Evolutionary conservation across 2,329 filamentous ascomycete genomes (phyloP), one percentile per base, ranked within the genome.

Genomic region (Monosporascus sp.): DNA sequence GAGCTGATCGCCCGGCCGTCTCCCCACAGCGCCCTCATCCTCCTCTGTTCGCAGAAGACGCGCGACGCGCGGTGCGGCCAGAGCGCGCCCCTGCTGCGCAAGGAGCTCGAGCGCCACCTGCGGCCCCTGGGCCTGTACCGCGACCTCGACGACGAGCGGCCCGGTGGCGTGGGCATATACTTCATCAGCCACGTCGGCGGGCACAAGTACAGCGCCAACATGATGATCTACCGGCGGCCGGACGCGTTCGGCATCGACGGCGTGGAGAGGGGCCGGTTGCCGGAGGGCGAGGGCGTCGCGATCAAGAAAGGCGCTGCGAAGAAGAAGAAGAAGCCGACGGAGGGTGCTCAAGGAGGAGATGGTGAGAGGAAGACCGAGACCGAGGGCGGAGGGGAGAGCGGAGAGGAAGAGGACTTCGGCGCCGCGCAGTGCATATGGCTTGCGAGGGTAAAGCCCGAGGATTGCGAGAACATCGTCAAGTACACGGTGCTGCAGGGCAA

Each of bases 101-200:
- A 86, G 64, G 94, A 97, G 72, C 83, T 99, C 51, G 90, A 96
- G 75, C 82, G 93, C 1, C 90, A 97, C 68, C 79, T 97, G 37
- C 86, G 91, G 0, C 88, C 89, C 1, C 76, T 96, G 14, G 92
- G 91, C 0, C 74, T 99, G 20, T 92, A 88, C 70, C 85, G 94
- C 31, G 93, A 97, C 67, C 74, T 94, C 47, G 85, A 95, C 66
- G 94, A 99, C 68, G 86, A 91, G 69, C 77, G 94, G 54, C 90
- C 92, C 0, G 93, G 93, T 11, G 94, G 94, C 14, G 93, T 97
- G 6, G 93, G 90, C 0, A 89, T 99, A 59, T 96, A 96, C 74
- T 97, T 97, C 68, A 95, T 97, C 66, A 93, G 86, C 61, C 94
- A 99, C 67, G 91, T 97, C 3, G 94, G 94, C 27, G 94, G 94